These are phyloP conservation scores for Gymnopilus junonius DNA, from an alignment of 768 basidiomycete species.

Conservation along the genomic window DNA sequence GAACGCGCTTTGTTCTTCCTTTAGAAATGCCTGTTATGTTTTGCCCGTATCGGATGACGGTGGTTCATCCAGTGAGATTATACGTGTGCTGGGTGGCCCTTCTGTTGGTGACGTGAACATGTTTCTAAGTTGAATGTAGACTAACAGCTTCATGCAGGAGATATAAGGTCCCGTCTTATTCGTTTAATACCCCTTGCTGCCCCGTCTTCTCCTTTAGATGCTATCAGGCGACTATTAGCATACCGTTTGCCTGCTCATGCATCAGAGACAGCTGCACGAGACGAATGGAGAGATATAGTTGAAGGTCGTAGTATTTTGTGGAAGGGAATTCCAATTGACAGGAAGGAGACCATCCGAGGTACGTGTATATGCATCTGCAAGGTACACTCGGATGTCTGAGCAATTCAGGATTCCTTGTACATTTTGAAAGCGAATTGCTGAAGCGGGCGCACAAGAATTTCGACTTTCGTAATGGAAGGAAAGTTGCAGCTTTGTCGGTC, in stretches of 20 bases:
- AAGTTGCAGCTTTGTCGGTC: constrained; percentile 7
- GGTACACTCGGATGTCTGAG: not conserved
- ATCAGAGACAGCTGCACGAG: constrained; percentile 78
- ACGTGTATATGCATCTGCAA: constrained; percentile 10
- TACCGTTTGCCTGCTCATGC: constrained; percentile 75
- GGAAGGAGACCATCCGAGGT: constrained; percentile 93
- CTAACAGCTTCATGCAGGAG: constrained; percentile 50
- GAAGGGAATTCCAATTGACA: constrained; percentile 85
- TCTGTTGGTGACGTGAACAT: constrained; percentile 64
- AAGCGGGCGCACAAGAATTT: constrained; percentile 93
- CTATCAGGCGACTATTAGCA: constrained; percentile 77
- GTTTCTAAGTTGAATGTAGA: not conserved
- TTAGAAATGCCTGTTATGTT: constrained; percentile 78
- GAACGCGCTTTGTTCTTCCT: constrained; percentile 88
- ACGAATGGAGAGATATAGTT: constrained; percentile 92
- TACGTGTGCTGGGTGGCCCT: constrained; percentile 86
- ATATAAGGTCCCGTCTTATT: constrained; percentile 87
- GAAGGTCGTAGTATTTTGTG: constrained; percentile 85
- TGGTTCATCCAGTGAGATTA: constrained; percentile 93
- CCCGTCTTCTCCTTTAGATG: constrained; percentile 62
- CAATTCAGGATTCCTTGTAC: constrained; percentile 80
- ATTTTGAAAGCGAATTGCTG: constrained; percentile 88
- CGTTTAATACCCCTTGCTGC: constrained; percentile 79
- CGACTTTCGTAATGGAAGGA: constrained; percentile 91
- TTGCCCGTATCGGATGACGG: constrained; percentile 96